These are phyloP conservation scores for Pseudopithomyces chartarum DNA, from an alignment of 2,329 filamentous ascomycete species.

Conservation along the genomic window DNA sequence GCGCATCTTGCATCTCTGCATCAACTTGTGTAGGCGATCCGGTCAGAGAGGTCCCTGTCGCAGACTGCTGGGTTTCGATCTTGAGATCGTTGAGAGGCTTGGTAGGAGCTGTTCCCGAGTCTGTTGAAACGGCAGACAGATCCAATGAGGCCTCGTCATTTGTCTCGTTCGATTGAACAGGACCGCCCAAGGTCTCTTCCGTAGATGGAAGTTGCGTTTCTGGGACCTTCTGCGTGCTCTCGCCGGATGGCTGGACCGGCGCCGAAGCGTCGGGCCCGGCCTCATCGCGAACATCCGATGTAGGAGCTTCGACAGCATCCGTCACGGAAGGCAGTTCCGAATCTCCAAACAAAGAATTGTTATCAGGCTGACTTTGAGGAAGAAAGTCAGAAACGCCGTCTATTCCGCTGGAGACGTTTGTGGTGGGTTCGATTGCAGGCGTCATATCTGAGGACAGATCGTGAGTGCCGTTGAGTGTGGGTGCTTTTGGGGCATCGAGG, in stretches of 20 bases:
- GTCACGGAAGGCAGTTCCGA: constrained; percentile 40
- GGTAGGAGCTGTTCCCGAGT: constrained; percentile 29
- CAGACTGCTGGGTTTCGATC: constrained; percentile 29
- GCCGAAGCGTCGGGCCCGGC: constrained; percentile 18
- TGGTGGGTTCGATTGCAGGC: constrained; percentile 43
- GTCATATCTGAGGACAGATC: constrained; percentile 30
- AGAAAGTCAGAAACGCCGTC: constrained; percentile 50
- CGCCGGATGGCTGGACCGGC: constrained; percentile 16
- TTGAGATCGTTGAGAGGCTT: constrained; percentile 41
- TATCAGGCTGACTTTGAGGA: constrained; percentile 46
- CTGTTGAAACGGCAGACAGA: constrained; percentile 15
- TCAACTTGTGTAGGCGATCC: constrained; percentile 34
- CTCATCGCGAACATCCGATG: constrained; percentile 42
- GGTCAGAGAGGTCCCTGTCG: constrained; percentile 18
- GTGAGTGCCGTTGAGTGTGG: constrained; percentile 20
- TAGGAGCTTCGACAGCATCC: constrained; percentile 49
- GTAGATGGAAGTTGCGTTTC: constrained; percentile 32
- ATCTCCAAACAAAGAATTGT: constrained; percentile 46
- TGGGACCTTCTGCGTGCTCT: constrained; percentile 36
- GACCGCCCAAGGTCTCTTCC: constrained; percentile 11
- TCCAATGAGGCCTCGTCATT: constrained; percentile 28
- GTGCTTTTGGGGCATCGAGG: constrained; percentile 26
- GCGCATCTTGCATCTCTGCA: constrained; percentile 46
- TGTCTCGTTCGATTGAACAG: constrained; percentile 27
- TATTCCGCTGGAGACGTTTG: constrained; percentile 50